These are phyloP conservation scores for Penicillium angulare DNA, from an alignment of 495 filamentous ascomycete genomes.

Conservation along the genomic window DNA sequence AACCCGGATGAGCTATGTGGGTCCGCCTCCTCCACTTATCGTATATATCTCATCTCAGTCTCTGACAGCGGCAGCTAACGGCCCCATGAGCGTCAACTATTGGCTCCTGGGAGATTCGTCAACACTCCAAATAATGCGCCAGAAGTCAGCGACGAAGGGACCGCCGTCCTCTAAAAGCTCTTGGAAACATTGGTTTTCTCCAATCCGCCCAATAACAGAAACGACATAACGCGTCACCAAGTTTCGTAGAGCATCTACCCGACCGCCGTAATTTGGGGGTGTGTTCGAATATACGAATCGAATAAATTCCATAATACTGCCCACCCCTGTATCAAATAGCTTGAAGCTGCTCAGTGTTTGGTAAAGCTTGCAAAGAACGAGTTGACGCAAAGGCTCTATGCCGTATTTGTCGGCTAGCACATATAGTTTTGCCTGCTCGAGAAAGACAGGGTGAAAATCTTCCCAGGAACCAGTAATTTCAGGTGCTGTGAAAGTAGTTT, in stretches of 20 bases:
- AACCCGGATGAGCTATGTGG: conserved; percentile 7
- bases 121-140: background rate
- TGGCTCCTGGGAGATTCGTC: too few species aligned
- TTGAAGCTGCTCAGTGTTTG: conserved; percentile 30
- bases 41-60: background rate
- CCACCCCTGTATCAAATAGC: conserved; percentile 21
- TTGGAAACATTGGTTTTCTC: conserved; percentile 14
- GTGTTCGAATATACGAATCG: conserved; percentile 34
- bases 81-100: too few species aligned
- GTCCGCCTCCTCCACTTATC: conserved; percentile 1
- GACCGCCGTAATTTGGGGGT: background rate
- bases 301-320: conserved; percentile 31
- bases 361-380: conserved; percentile 35
- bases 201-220: conserved; percentile 21
- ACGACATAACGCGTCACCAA: conserved; percentile 19
- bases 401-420: conserved; percentile 37
- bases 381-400: conserved; percentile 27
- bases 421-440: conserved; percentile 39
- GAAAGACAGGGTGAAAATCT: conserved; percentile 37
- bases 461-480: conserved; percentile 13
- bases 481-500: background rate
- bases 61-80: too few species aligned
- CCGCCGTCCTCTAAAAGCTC: conserved; percentile 25
- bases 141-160: conserved; percentile 30
- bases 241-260: conserved; percentile 11